Evolutionary conservation across 306 rosid species (phyloP).

Genomic region (Luffa aegyptiaca): DNA sequence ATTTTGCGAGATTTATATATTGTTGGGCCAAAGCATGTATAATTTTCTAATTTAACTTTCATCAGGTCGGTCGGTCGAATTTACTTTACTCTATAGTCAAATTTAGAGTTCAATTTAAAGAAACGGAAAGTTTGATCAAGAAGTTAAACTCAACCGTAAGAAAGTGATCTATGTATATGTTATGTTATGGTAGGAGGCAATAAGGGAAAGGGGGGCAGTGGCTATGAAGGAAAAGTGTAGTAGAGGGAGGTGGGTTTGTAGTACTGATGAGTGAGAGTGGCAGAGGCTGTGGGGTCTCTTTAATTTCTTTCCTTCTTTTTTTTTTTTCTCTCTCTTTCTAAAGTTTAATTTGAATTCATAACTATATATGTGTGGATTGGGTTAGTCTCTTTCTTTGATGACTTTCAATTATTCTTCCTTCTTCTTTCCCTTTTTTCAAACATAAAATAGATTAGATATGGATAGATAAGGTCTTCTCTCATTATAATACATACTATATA

Average conservation of each 20-base stretch:
- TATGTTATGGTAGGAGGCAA: background rate
- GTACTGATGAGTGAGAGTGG: background rate
- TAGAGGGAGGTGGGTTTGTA: constrained; percentile 12
- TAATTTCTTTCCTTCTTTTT: too few relatives aligned
- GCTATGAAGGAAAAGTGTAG: background rate
- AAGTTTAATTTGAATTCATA: background rate
- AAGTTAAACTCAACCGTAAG: too few relatives aligned
- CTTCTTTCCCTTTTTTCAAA: background rate
- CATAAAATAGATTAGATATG: too few relatives aligned
- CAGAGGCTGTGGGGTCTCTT: background rate
- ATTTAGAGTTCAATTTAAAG: too few relatives aligned
- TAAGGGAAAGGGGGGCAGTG: constrained; percentile 2
- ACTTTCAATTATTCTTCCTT: constrained; percentile 1
- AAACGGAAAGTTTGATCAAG: too few relatives aligned
- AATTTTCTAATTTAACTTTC: too few relatives aligned
- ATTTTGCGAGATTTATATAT: too few relatives aligned
- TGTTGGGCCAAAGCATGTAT: too few relatives aligned
- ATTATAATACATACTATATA: background rate
- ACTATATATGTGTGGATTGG: background rate
- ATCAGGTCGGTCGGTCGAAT: too few relatives aligned
- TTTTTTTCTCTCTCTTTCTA: background rate
- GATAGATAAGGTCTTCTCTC: too few relatives aligned
- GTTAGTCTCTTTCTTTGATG: background rate
- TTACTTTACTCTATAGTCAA: too few relatives aligned
- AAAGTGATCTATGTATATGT: too few relatives aligned